Evolutionary conservation across 371 early-diverging fungal genomes (phyloP).

Genomic region (Lichtheimia ornata): DNA sequence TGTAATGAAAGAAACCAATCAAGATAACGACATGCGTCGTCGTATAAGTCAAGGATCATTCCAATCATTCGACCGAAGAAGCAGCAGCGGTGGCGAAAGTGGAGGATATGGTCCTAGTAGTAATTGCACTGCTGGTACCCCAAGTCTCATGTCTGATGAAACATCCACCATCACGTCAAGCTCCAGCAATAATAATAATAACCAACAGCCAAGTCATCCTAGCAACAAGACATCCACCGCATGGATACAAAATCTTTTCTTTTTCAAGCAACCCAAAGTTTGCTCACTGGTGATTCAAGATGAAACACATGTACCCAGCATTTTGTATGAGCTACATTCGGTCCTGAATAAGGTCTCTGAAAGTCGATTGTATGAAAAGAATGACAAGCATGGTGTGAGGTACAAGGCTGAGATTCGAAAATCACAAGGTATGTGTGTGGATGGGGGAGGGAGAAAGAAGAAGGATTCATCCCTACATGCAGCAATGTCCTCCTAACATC

Average conservation of each 20-base stretch:
- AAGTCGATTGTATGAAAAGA: slow-evolving; percentile 42
- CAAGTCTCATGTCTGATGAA: background rate
- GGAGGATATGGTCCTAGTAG: background rate
- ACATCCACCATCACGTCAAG: background rate
- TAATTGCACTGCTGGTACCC: slow-evolving; percentile 1
- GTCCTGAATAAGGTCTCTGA: slow-evolving; percentile 36
- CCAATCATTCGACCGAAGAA: slow-evolving; percentile 32
- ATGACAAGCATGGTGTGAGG: slow-evolving; percentile 33
- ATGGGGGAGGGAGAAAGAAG: background rate
- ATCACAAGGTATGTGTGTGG: slow-evolving; percentile 6
- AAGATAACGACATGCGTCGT: slow-evolving; percentile 6
- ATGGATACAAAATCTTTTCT: slow-evolving; percentile 48
- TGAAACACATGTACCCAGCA: background rate
- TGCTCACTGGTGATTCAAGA: background rate
- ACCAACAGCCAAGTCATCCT: background rate
- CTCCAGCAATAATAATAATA: background rate
- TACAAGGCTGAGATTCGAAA: slow-evolving; percentile 46
- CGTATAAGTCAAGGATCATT: slow-evolving; percentile 37
- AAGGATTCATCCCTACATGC: background rate
- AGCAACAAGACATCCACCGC: slow-evolving; percentile 13
- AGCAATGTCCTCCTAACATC: background rate
- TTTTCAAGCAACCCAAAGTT: slow-evolving; percentile 52
- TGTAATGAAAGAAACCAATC: background rate
- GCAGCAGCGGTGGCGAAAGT: slow-evolving; percentile 20
- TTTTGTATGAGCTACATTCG: background rate